phyloP scores from a whole-genome alignment of 768 basidiomycete species.

The Lenzites betulinus region DNA sequence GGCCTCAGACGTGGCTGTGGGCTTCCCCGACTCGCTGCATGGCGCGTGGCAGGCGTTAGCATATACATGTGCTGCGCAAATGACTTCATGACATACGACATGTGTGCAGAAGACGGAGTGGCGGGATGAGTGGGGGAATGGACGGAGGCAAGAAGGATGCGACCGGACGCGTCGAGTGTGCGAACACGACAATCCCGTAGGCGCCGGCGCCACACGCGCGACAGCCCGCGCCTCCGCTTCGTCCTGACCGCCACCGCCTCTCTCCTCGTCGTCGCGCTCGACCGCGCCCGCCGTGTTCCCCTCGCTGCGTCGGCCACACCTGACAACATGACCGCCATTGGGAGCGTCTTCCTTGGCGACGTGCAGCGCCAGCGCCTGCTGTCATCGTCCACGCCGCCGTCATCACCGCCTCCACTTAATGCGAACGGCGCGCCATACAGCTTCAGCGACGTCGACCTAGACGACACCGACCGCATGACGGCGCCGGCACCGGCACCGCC shows the following conservation, averaged over 20 bases:
- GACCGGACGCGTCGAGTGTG: constrained; percentile 19
- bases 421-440: constrained; percentile 16
- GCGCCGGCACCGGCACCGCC: constrained; percentile 24
- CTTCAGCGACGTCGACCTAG: constrained; percentile 22
- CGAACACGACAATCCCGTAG: background rate
- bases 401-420: constrained; percentile 40
- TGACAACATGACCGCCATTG: constrained; percentile 53
- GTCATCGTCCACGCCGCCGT: constrained; percentile 53
- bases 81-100: constrained; percentile 14
- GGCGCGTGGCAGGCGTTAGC: background rate
- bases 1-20: constrained; percentile 18
- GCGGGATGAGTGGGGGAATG: background rate
- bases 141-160: constrained; percentile 5
- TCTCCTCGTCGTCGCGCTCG: background rate
- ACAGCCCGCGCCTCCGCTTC: background rate
- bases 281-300: background rate
- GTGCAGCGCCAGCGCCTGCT: constrained; percentile 64
- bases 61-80: background rate
- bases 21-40: constrained; percentile 9
- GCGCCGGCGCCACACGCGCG: constrained; percentile 11
- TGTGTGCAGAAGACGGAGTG: background rate
- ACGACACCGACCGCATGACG: constrained; percentile 15
- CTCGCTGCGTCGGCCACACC: background rate
- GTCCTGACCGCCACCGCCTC: constrained; percentile 2
- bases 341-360: constrained; percentile 84